Conservation (phyloP, 495 filamentous ascomycete genomes). For the Sabuloglossum arenarium region DNA sequence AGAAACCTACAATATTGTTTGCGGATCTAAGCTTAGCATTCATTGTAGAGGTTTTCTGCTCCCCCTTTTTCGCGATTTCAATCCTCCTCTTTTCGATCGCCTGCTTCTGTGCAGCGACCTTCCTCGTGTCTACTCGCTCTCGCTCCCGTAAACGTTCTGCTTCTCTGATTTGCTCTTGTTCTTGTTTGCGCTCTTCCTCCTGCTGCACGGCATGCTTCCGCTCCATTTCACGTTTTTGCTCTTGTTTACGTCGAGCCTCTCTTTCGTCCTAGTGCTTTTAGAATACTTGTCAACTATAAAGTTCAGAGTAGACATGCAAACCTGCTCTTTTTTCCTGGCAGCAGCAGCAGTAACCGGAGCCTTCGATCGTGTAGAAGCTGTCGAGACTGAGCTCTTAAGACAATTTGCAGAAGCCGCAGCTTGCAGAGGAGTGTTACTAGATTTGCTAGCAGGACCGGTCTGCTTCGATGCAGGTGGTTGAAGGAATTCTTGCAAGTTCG, state of each 20-base stretch:
- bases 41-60: constrained; percentile 21
- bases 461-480: constrained; percentile 27
- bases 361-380: constrained; percentile 32
- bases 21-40: not conserved
- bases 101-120: constrained; percentile 40
- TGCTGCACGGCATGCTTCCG: constrained; percentile 43
- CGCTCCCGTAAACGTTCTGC: constrained; percentile 21
- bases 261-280: constrained; percentile 37
- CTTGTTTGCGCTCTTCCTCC: constrained; percentile 26
- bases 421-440: constrained; percentile 47
- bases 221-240: constrained; percentile 57
- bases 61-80: constrained; percentile 41
- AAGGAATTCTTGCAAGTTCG: constrained; percentile 31
- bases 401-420: constrained; percentile 40
- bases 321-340: constrained; percentile 56
- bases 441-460: constrained; percentile 33
- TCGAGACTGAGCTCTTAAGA: constrained; percentile 50
- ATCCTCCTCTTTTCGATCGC: constrained; percentile 41
- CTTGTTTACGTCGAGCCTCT: constrained; percentile 54
- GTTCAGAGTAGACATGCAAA: constrained; percentile 2
- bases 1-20: not conserved
- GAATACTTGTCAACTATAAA: not conserved
- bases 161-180: constrained; percentile 21
- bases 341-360: constrained; percentile 39
- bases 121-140: constrained; percentile 37